Evolutionary conservation across 2,329 filamentous ascomycete genomes (phyloP).

Genomic region (Didymella keratinophila): DNA sequence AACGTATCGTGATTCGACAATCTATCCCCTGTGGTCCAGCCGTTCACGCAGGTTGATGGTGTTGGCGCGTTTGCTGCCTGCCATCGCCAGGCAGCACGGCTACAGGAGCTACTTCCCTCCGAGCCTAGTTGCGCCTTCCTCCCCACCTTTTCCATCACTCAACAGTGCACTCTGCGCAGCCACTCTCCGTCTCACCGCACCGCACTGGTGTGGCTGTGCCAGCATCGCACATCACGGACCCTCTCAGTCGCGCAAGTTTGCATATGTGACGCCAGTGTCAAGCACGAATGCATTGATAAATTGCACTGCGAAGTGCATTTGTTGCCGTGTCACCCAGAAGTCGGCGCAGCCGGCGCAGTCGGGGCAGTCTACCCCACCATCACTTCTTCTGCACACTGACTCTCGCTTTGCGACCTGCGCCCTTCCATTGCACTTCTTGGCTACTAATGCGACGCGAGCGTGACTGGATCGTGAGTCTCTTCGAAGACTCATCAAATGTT

Average conservation of each 20-base stretch:
- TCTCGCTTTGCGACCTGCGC: slow-evolving; percentile 1
- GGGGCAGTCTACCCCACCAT: slow-evolving; percentile 5
- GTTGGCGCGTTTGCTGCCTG: slow-evolving; percentile 27
- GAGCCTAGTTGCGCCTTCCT: neutral
- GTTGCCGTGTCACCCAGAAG: slow-evolving; percentile 5
- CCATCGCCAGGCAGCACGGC: slow-evolving; percentile 24
- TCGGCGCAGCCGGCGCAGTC: neutral
- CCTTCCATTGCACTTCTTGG: neutral
- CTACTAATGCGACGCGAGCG: neutral
- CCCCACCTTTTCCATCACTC: slow-evolving; percentile 22
- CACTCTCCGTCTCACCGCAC: slow-evolving; percentile 32
- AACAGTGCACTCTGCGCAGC: slow-evolving; percentile 32
- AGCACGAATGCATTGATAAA: slow-evolving; percentile 1
- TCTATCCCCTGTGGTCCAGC: slow-evolving; percentile 30
- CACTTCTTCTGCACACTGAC: neutral
- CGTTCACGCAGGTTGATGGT: slow-evolving; percentile 28
- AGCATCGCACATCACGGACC: slow-evolving; percentile 18
- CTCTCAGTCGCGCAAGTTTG: slow-evolving; percentile 9
- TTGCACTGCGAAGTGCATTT: slow-evolving; percentile 7
- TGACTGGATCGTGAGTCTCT: slow-evolving; percentile 7
- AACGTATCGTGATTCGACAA: slow-evolving; percentile 24
- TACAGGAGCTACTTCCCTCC: slow-evolving; percentile 20
- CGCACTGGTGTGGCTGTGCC: slow-evolving; percentile 38
- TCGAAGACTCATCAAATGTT: slow-evolving; percentile 33
- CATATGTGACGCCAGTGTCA: slow-evolving; percentile 10